Base-by-base conservation (phyloP, 345 rosid species). In the Salix suchowensis region DNA sequence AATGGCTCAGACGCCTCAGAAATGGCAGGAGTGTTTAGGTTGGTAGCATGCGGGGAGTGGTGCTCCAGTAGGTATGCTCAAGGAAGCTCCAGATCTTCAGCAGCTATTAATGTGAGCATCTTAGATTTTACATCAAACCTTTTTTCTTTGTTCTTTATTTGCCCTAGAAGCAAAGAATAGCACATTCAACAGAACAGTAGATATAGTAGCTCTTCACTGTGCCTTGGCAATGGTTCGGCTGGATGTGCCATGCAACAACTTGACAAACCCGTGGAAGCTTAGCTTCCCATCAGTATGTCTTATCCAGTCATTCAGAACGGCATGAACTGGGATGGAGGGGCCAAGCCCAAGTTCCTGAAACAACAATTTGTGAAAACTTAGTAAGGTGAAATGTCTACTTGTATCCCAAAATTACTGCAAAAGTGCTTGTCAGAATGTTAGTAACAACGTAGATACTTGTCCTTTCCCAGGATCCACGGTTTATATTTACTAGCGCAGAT, bases 261-360 rank as follows among this genome's bases (percentile, higher is more conserved):
- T 96, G 65, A 93, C 87, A 77, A 93, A 96, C 24, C 99, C 99
- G 0, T 88, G 91, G 82, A 96, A 96, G 82, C 99, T 96, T 73
- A 96, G 91, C 84, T 93, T 92, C 54, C 99, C 99, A 85, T 96
- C 98, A 0, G 93, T 87, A 72, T 96, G 98, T 79, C 98, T 86
- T 68, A 96, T 88, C 99, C 99, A 96, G 73, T 96, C 99, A 4
- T 93, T 91, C 65, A 96, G 96, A 65, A 96, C 97, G 6, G 93
- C 90, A 16, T 91, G 95, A 65, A 96, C 94, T 15, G 99, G 97
- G 61, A 93, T 84, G 18, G 92, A 86, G 69, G 97, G 95, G 70
- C 96, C 91, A 54, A 96, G 90, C 23, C 99, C 97, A 34, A 96
- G 98, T 78, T 96, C 99, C 99, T 96, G 94, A 82, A 84, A 75